phyloP scores from a whole-genome alignment of 83 land plant genomes.

The Picea abies region DNA sequence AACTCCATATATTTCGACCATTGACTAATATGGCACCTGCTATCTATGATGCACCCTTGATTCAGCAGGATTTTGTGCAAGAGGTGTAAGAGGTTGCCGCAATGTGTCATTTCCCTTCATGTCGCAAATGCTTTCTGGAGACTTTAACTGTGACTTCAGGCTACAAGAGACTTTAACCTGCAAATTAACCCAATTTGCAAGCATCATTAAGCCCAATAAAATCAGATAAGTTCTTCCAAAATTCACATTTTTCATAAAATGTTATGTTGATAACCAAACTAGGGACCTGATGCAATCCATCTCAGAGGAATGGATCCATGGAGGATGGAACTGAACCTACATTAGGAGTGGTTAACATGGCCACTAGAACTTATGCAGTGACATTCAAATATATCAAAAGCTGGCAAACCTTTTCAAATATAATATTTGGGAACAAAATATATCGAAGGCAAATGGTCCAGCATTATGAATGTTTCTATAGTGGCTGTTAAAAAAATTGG shows the following conservation, averaged over 20 bases:
- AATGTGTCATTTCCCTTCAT: conserved; percentile 11
- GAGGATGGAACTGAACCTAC: background rate
- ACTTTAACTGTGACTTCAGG: conserved; percentile 1
- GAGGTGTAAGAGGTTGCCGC: conserved; percentile 7
- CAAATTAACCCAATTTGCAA: conserved; percentile 9
- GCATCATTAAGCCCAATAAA: background rate
- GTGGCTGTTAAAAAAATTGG: background rate
- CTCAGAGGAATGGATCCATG: background rate
- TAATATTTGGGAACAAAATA: background rate
- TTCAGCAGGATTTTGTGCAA: conserved; percentile 9
- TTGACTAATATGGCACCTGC: background rate
- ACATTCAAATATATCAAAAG: background rate
- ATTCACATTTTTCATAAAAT: background rate
- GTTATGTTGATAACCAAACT: too few species aligned
- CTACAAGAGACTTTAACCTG: conserved; percentile 12
- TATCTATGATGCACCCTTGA: conserved; percentile 5
- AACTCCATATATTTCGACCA: background rate
- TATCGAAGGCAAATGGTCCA: background rate
- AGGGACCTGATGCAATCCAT: too few species aligned
- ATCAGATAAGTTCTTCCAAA: background rate
- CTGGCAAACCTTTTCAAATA: background rate
- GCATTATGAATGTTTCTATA: too few species aligned
- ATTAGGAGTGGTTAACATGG: too few species aligned
- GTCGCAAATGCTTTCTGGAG: conserved; percentile 7
- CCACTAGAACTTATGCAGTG: too few species aligned